Percentiles rank a stretch among this genome's conserved stretches.
phyloP scores from a whole-genome alignment of 2,329 filamentous ascomycete genomes.

The Colletotrichum karsti region DNA sequence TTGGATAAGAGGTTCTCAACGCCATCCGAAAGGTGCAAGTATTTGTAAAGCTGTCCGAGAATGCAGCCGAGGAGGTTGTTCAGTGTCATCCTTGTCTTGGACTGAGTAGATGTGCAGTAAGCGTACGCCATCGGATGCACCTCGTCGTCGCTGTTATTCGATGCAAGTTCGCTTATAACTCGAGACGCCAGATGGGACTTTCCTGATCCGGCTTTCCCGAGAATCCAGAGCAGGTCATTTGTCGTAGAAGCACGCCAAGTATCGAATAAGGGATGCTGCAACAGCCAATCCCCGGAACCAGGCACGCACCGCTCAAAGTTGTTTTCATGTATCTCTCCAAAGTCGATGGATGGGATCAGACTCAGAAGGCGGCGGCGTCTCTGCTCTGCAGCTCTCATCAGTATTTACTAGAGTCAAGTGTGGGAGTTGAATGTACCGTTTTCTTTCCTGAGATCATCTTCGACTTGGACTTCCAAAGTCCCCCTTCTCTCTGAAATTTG shows the following conservation, averaged over 20 bases:
- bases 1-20: background rate
- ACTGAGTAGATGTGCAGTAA: conserved; percentile 6
- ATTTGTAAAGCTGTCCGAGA: background rate
- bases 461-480: too few relatives aligned
- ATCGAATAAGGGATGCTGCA: background rate
- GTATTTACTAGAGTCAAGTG: too few relatives aligned
- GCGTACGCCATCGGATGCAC: background rate
- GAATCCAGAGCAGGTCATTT: background rate
- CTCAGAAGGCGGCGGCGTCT: background rate
- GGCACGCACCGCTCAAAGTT: background rate
- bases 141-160: background rate
- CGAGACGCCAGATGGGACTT: background rate
- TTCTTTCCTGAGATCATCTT: too few relatives aligned
- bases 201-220: background rate
- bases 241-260: background rate
- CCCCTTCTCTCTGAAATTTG: too few relatives aligned
- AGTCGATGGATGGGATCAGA: background rate
- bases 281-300: background rate
- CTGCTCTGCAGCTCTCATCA: background rate
- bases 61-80: background rate
- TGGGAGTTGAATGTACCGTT: too few relatives aligned
- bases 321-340: background rate
- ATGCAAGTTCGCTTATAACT: background rate
- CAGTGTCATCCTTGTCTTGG: background rate
- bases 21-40: background rate